These are phyloP conservation scores for Ophiocordyceps camponoti-leonardi DNA, from an alignment of 2,329 filamentous ascomycete species.

Conservation along the genomic window DNA sequence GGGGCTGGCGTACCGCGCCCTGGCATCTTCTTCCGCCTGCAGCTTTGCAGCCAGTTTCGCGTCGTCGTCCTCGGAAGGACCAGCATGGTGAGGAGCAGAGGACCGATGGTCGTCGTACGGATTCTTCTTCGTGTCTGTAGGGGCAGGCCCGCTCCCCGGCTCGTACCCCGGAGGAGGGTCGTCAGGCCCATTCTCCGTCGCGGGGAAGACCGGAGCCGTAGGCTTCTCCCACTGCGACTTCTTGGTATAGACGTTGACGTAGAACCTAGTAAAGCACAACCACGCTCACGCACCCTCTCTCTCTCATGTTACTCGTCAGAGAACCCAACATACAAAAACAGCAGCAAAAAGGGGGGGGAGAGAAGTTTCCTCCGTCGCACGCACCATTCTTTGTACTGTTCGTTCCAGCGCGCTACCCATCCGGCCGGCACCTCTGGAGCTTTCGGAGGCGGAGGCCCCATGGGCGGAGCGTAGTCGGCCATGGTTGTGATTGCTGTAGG, in stretches of 20 bases:
- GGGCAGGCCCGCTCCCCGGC: conserved; percentile 20
- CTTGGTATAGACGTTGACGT: conserved; percentile 76
- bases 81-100: conserved; percentile 9
- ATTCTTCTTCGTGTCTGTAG: conserved; percentile 47
- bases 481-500: conserved; percentile 12
- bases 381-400: conserved; percentile 81
- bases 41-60: conserved; percentile 58
- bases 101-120: conserved; percentile 40
- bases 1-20: conserved; percentile 19
- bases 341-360: too few species aligned
- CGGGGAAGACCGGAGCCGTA: conserved; percentile 45
- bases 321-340: too few species aligned
- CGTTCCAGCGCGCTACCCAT: conserved; percentile 75
- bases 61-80: conserved; percentile 38
- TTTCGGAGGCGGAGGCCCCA: conserved; percentile 38
- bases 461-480: conserved; percentile 35
- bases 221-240: conserved; percentile 83
- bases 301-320: too few species aligned
- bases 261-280: too few species aligned
- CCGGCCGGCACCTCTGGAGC: conserved; percentile 48
- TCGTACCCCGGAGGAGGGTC: conserved; percentile 55
- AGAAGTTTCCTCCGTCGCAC: conserved; percentile 15
- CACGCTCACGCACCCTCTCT: too few species aligned
- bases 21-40: conserved; percentile 69
- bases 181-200: conserved; percentile 24